phyloP scores from a whole-genome alignment of 164 flowering plant species.

The Chloranthus sessilifolius region DNA sequence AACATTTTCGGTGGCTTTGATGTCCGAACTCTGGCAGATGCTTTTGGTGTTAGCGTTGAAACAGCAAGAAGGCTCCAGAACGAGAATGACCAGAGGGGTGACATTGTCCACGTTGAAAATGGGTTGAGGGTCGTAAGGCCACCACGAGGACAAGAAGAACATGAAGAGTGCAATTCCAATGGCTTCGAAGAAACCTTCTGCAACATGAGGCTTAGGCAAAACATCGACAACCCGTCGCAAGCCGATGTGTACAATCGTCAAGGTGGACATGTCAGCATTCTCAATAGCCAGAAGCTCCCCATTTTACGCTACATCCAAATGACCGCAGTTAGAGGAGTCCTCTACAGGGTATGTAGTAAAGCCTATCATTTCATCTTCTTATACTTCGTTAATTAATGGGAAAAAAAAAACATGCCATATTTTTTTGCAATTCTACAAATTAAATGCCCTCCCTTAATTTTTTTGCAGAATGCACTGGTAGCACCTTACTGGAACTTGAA shows the following conservation, averaged over 20 bases:
- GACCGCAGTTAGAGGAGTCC: conserved; percentile 51
- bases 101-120: conserved; percentile 14
- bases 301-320: conserved; percentile 37
- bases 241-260: conserved; percentile 49
- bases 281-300: conserved; percentile 60
- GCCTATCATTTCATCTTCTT: not conserved
- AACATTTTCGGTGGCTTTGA: conserved; percentile 28
- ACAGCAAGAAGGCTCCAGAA: conserved; percentile 16
- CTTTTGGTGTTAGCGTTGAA: conserved; percentile 17
- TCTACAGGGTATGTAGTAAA: conserved; percentile 32
- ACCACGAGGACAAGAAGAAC: conserved; percentile 1
- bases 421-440: not conserved
- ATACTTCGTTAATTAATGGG: too few relatives aligned
- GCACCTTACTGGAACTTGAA: conserved; percentile 53
- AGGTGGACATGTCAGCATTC: conserved; percentile 43
- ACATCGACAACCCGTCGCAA: conserved; percentile 40
- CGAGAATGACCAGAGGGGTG: conserved; percentile 18
- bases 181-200: conserved; percentile 58
- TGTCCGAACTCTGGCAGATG: conserved; percentile 14
- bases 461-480: conserved; percentile 42
- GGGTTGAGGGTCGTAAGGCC: conserved; percentile 21
- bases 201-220: conserved; percentile 39
- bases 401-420: too few relatives aligned
- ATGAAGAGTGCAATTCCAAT: conserved; percentile 16
- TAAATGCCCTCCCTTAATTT: too few relatives aligned